These are phyloP conservation scores for Nelumbo lutea DNA, from an alignment of 164 flowering plant genomes.

Conservation along the genomic window DNA sequence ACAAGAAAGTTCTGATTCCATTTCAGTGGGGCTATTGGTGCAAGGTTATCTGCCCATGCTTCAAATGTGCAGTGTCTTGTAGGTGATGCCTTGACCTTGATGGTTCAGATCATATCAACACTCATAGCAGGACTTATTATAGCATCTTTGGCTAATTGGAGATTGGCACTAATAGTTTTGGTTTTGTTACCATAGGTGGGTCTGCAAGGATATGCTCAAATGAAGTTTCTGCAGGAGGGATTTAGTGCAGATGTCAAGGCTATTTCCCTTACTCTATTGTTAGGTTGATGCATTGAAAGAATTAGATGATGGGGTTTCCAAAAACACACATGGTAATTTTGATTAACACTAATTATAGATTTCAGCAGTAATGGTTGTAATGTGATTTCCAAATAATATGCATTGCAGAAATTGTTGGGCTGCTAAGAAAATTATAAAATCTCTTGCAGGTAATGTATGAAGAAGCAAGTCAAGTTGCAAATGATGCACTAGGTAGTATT, in stretches of 20 bases:
- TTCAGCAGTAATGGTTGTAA: no score
- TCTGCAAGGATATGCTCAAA: slow-evolving; percentile 35
- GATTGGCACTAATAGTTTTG: slow-evolving; percentile 33
- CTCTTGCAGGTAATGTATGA: slow-evolving; percentile 43
- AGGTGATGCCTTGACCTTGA: slow-evolving; percentile 45
- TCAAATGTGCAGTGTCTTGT: slow-evolving; percentile 35
- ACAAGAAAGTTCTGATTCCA: background rate
- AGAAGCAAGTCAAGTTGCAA: slow-evolving; percentile 64
- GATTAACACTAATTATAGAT: no score
- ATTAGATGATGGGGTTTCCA: no score
- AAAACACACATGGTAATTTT: no score
- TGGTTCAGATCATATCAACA: slow-evolving; percentile 46
- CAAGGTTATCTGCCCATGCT: slow-evolving; percentile 59
- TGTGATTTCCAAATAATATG: no score
- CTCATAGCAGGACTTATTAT: slow-evolving; percentile 35
- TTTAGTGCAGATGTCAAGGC: slow-evolving; percentile 57
- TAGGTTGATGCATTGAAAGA: background rate
- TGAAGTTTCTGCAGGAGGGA: slow-evolving; percentile 28
- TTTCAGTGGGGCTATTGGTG: slow-evolving; percentile 51
- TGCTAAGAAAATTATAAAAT: background rate
- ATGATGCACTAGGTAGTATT: slow-evolving; percentile 52
- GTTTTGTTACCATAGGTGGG: slow-evolving; percentile 35
- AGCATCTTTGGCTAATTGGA: slow-evolving; percentile 59
- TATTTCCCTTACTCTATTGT: background rate
- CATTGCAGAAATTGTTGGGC: no score